Evolutionary conservation across 805 yeast species (phyloP).

Genomic region (Millerozyma acaciae): DNA sequence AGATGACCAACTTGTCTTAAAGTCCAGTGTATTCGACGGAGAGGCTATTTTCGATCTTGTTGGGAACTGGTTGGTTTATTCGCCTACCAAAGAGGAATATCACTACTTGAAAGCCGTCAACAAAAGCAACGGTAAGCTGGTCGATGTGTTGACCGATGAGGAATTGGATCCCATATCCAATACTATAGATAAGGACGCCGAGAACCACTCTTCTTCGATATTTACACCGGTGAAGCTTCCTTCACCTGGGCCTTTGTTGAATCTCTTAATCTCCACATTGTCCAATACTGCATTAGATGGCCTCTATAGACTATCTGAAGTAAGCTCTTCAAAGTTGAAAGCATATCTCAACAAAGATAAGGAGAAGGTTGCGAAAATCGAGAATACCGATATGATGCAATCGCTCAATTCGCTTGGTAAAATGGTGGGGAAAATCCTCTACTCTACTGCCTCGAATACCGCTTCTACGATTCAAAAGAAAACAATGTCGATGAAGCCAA

Average conservation of each 20-base stretch:
- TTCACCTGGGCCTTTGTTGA: conserved; percentile 44
- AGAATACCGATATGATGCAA: conserved; percentile 16
- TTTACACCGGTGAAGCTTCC: conserved; percentile 47
- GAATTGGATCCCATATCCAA: conserved; percentile 11
- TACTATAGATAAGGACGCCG: conserved; percentile 1
- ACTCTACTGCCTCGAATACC: conserved; percentile 31
- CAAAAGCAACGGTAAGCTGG: conserved; percentile 7
- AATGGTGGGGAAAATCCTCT: conserved; percentile 29
- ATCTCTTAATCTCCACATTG: conserved; percentile 44
- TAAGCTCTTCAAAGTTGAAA: conserved; percentile 42
- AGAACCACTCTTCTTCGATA: conserved; percentile 5
- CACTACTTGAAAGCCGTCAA: conserved; percentile 23
- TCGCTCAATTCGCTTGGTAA: conserved; percentile 28
- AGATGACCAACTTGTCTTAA: conserved; percentile 21
- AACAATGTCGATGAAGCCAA: conserved; percentile 17
- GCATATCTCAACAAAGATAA: conserved; percentile 27
- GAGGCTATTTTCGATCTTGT: conserved; percentile 46
- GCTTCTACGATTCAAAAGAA: conserved; percentile 21
- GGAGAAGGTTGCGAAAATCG: conserved; percentile 5
- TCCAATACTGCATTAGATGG: conserved; percentile 54
- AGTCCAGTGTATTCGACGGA: conserved; percentile 30
- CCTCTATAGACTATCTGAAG: conserved; percentile 44
- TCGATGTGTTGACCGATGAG: conserved; percentile 2
- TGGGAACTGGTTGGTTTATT: conserved; percentile 48
- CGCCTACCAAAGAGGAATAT: conserved; percentile 38